Evolutionary conservation across 1,139 yeast species (phyloP).

Genomic region (Geotrichum aggregatum): DNA sequence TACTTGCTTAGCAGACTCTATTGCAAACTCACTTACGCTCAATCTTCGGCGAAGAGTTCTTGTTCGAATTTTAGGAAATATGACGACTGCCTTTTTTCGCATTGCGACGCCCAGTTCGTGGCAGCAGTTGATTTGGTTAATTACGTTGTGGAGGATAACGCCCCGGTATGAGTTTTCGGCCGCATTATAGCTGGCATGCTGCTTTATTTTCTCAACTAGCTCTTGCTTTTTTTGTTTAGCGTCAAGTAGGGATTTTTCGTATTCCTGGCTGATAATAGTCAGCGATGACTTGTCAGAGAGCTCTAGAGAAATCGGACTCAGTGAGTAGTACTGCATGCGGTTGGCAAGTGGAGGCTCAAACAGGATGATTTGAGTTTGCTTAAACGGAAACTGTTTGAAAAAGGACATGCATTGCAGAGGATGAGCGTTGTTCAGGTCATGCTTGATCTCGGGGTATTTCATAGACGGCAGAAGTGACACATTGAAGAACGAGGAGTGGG

Average conservation of each 20-base stretch:
- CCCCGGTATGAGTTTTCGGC: conserved; percentile 14
- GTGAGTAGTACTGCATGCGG: conserved; percentile 74
- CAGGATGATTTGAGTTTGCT: conserved; percentile 45
- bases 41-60: conserved; percentile 24
- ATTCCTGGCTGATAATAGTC: conserved; percentile 33
- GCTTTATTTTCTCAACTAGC: conserved; percentile 26
- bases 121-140: conserved; percentile 37
- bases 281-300: conserved; percentile 42
- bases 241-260: conserved; percentile 34
- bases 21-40: conserved; percentile 29
- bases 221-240: conserved; percentile 23
- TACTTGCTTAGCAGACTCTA: conserved; percentile 31
- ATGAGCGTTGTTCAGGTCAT: conserved; percentile 4
- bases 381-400: conserved; percentile 20
- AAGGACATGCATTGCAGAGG: conserved; percentile 11
- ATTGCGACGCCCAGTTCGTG: conserved; percentile 35
- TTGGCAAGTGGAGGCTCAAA: conserved; percentile 73
- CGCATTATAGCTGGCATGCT: conserved; percentile 22
- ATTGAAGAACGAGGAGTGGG: conserved; percentile 17
- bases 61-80: conserved; percentile 32
- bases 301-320: conserved; percentile 66
- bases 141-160: conserved; percentile 28
- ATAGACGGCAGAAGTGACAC: conserved; percentile 9
- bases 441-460: conserved; percentile 15
- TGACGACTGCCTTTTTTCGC: conserved; percentile 30